Percentiles rank a stretch among this genome's conserved stretches.
phyloP scores from a whole-genome alignment of 192 early-diverging fungal genomes.

The Coemansia interrupta region DNA sequence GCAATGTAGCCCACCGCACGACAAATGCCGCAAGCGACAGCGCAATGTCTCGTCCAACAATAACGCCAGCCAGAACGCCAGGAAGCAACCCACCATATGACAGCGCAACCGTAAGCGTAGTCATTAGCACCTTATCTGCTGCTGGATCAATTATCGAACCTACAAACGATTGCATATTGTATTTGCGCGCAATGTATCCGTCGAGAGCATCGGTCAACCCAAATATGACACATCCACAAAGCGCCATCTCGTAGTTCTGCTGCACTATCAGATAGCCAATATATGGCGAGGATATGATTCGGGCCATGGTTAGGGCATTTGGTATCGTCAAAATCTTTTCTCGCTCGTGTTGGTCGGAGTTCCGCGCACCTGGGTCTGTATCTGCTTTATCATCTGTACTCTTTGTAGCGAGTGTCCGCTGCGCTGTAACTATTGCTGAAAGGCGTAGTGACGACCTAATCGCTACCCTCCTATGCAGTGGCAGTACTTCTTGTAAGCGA shows the following conservation, averaged over 20 bases:
- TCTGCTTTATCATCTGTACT: background rate
- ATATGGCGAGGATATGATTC: slow-evolving; percentile 75
- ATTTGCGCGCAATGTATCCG: slow-evolving; percentile 84
- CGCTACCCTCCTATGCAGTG: background rate
- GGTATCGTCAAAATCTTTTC: slow-evolving; percentile 78
- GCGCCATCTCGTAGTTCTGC: slow-evolving; percentile 65
- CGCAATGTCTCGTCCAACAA: slow-evolving; percentile 81
- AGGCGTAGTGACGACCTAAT: background rate
- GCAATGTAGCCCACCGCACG: slow-evolving; percentile 82
- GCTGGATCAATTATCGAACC: slow-evolving; percentile 90
- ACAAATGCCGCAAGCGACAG: slow-evolving; percentile 76
- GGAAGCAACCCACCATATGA: slow-evolving; percentile 70
- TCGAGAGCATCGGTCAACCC: slow-evolving; percentile 85
- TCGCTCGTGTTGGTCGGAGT: slow-evolving; percentile 58
- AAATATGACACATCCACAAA: slow-evolving; percentile 74
- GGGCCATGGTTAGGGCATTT: slow-evolving; percentile 78
- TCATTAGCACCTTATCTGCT: slow-evolving; percentile 93
- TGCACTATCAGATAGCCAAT: slow-evolving; percentile 87
- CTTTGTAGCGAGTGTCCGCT: background rate
- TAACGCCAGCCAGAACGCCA: slow-evolving; percentile 69
- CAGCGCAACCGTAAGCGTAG: slow-evolving; percentile 76
- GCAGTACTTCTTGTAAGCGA: background rate
- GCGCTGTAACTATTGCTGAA: background rate
- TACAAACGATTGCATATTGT: slow-evolving; percentile 79
- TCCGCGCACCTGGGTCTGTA: background rate